Evolutionary conservation across 345 rosid species (phyloP).

Genomic region (Anastatica hierochuntica): DNA sequence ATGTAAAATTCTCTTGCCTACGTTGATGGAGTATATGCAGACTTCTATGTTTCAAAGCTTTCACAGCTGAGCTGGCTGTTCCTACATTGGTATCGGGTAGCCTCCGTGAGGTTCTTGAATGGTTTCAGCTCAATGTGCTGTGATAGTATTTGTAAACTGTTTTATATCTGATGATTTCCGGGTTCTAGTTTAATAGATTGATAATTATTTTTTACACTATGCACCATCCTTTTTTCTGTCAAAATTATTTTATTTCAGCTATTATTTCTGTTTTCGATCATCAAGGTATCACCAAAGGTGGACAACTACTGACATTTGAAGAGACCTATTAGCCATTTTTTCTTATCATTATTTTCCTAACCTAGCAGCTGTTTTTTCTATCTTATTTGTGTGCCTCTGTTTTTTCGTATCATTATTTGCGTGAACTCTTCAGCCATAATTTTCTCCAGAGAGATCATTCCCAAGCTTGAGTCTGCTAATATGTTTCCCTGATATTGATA

Average conservation of each 20-base stretch:
- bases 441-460: background rate
- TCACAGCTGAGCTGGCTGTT: constrained; percentile 1
- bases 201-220: background rate
- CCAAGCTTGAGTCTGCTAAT: background rate
- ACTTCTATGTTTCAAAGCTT: background rate
- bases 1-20: background rate
- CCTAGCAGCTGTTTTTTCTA: background rate
- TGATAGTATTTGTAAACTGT: constrained; percentile 10
- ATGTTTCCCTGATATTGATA: background rate
- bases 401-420: background rate
- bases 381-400: background rate
- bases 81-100: constrained; percentile 7
- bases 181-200: background rate
- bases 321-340: constrained; percentile 3
- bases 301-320: background rate
- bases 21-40: constrained; percentile 11
- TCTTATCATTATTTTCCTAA: background rate
- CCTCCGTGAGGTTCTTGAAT: constrained; percentile 8
- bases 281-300: constrained; percentile 19
- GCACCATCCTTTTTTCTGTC: background rate
- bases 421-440: constrained; percentile 3
- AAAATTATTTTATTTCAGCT: background rate
- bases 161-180: background rate
- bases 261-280: constrained; percentile 2
- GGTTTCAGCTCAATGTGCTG: background rate